Conservation (phyloP, 805 yeast species). For the Allodekkera sacchari region DNA sequence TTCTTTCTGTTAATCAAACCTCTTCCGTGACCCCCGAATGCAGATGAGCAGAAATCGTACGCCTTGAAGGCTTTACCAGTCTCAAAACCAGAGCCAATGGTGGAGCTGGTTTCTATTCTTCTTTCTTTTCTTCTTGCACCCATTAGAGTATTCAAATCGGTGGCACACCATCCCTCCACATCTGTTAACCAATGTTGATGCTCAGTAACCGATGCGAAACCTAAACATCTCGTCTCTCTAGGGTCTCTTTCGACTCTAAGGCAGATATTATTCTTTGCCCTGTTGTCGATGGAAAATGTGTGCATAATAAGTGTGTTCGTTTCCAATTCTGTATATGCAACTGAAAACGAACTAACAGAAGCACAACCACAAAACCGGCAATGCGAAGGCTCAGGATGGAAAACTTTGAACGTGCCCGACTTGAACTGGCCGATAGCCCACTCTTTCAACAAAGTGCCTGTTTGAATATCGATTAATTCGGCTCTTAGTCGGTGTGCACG, state of each 20-base stretch:
- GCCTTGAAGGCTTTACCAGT: no score
- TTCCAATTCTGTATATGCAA: slow-evolving; percentile 60
- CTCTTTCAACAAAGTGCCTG: slow-evolving; percentile 60
- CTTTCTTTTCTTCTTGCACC: slow-evolving; percentile 47
- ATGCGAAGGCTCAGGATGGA: slow-evolving; percentile 81
- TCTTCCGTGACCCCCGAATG: no score
- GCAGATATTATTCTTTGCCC: slow-evolving; percentile 75
- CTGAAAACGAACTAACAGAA: slow-evolving; percentile 62
- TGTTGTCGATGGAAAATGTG: slow-evolving; percentile 61
- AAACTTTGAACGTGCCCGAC: slow-evolving; percentile 52
- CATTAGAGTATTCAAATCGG: slow-evolving; percentile 68
- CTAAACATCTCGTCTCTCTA: slow-evolving; percentile 82
- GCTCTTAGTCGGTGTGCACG: slow-evolving; percentile 48
- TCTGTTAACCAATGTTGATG: slow-evolving; percentile 56
- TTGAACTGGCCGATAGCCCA: slow-evolving; percentile 57
- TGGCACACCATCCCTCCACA: slow-evolving; percentile 73
- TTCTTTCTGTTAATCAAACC: no score
- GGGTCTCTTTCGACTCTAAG: slow-evolving; percentile 89
- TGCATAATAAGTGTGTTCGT: slow-evolving; percentile 57
- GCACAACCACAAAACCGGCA: slow-evolving; percentile 90
- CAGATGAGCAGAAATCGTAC: no score
- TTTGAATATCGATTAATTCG: slow-evolving; percentile 67
- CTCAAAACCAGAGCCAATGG: no score
- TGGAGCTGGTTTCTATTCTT: no score
- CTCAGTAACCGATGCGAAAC: slow-evolving; percentile 69